Base-by-base conservation (phyloP, 352 stramenopile genomes). In the Phytophthora ramorum region DNA sequence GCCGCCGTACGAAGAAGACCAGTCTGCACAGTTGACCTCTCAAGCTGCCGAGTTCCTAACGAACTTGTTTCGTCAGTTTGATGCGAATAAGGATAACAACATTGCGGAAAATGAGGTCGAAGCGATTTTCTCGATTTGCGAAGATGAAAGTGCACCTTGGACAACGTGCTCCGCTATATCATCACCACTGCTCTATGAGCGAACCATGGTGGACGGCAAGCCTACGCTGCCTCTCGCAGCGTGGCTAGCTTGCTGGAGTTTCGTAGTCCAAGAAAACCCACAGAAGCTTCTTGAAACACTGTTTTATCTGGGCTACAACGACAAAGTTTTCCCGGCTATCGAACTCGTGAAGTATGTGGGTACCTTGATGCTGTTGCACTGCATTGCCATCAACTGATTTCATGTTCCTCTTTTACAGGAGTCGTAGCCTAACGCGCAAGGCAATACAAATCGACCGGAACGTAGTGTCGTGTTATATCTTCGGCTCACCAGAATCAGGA, bases 261-360 rank as follows among this genome's bases (percentile, higher is more conserved):
- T 87, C 48, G 71, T 93, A 4, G 84, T 78, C 4, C 87, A 93
- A 48, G 85, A 92, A 54, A 92, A 92, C 56, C 84, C 87, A 8
- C 73, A 82, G 20, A 85, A 90, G 47, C 65, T 90, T 34, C 75
- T 96, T 37, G 84, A 92, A 64, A 87, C 83, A 19, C 62, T 96
- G 5, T 96, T 92, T 63, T 94, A 91, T 58, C 55, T 96, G 41
- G 87, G 87, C n/a, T 93, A 89, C 58, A 85, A 93, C 60, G 80
- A 91, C 65, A 91, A 92, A 48, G 49, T 84, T 32, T 76, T 70
- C 16, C 78, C 81, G 0, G 87, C 84, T 9, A 50, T 96, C 20
- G 79, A 94, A 41, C 79, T 92, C 47, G 78, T 83, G 30, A 87
- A 85, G 78, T 87, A 71, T 37, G 75, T 83, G 4, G 41, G 8